phyloP scores from a whole-genome alignment of 2,329 filamentous ascomycete species.

The Tolypocladium paradoxum region DNA sequence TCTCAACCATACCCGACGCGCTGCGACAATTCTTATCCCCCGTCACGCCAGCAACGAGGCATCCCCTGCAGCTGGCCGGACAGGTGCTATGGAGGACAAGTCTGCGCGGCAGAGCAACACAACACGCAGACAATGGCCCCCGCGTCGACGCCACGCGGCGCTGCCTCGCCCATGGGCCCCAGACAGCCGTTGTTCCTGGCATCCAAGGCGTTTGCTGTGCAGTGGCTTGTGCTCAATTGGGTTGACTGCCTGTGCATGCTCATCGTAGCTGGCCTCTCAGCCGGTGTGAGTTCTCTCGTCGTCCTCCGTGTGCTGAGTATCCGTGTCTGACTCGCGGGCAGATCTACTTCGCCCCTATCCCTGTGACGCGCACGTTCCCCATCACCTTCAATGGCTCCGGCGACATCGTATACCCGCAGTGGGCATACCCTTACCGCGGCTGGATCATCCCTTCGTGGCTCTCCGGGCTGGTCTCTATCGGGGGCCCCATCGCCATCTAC shows the following conservation, averaged over 20 bases:
- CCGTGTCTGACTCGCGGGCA: conserved; percentile 9
- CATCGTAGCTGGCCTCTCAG: conserved; percentile 28
- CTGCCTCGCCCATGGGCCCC: background rate
- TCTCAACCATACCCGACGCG: background rate
- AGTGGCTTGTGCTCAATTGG: conserved; percentile 50
- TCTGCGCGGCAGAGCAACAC: background rate
- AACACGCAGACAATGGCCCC: background rate
- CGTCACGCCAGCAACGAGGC: background rate
- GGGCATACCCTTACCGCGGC: conserved; percentile 52
- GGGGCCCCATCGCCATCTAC: conserved; percentile 48
- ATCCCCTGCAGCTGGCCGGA: no score
- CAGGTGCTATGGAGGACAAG: background rate
- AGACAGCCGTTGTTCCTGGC: background rate
- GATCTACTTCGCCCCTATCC: conserved; percentile 44
- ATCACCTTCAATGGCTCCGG: conserved; percentile 45
- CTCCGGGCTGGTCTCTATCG: conserved; percentile 42
- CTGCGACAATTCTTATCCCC: background rate
- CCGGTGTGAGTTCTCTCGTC: conserved; percentile 15
- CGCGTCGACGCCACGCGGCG: background rate
- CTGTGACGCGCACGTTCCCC: conserved; percentile 49
- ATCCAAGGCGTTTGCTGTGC: conserved; percentile 11
- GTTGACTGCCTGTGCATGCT: conserved; percentile 50
- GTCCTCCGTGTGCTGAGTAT: accelerated
- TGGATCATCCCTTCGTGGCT: conserved; percentile 51
- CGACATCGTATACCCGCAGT: conserved; percentile 51